Conservation (phyloP, 176 grass and related monocot genomes). For the Panicum miliaceum region DNA sequence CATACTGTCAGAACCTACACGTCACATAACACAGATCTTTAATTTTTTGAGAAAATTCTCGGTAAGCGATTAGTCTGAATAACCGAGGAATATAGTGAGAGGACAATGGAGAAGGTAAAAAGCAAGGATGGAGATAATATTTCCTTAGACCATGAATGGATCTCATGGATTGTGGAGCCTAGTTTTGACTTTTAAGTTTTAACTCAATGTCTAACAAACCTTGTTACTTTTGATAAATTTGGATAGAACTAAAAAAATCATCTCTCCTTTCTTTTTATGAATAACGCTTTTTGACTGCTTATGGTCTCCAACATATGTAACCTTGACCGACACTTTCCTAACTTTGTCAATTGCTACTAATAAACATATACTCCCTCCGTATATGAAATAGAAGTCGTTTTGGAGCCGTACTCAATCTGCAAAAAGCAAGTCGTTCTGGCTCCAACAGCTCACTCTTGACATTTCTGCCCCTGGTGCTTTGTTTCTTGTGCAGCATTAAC, state of each 20-base stretch:
- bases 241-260: neutral
- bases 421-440: too few relatives aligned
- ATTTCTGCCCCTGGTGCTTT: too few relatives aligned
- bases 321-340: neutral
- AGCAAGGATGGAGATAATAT: neutral
- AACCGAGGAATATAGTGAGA: neutral
- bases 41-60: conserved; percentile 15
- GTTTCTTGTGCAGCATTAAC: too few relatives aligned
- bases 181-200: neutral
- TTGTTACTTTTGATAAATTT: neutral
- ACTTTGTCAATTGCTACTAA: conserved; percentile 10
- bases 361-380: too few relatives aligned
- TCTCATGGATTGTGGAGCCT: neutral
- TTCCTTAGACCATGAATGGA: neutral
- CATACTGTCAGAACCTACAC: conserved; percentile 20
- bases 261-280: neutral
- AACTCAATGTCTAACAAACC: neutral
- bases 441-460: too few relatives aligned
- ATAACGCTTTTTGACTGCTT: neutral
- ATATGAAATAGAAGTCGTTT: too few relatives aligned
- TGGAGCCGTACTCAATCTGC: too few relatives aligned
- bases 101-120: conserved; percentile 6
- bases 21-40: neutral
- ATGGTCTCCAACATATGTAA: neutral
- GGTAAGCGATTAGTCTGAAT: conserved; percentile 31